Conservation (phyloP, 306 rosid genomes). For the barrel medic (Medicago truncatula) region DNA sequence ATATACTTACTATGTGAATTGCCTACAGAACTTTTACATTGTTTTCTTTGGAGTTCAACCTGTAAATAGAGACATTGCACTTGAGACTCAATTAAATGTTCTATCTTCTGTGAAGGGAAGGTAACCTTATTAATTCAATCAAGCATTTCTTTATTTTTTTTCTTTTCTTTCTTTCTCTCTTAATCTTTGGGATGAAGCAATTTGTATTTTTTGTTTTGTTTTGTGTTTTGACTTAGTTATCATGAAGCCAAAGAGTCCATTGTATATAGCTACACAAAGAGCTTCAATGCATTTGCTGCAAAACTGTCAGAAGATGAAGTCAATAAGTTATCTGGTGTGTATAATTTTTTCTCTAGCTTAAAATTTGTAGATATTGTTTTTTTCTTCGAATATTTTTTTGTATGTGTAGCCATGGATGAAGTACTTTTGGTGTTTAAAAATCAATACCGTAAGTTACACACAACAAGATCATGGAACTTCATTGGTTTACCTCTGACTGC, state of each 20-base stretch:
- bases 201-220: background rate
- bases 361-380: background rate
- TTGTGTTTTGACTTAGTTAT: constrained; percentile 47
- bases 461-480: constrained; percentile 94
- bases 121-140: constrained; percentile 42
- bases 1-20: constrained; percentile 10
- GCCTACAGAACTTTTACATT: constrained; percentile 70
- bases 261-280: constrained; percentile 77
- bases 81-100: constrained; percentile 57
- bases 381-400: background rate
- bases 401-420: constrained; percentile 57
- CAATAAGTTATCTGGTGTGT: constrained; percentile 58
- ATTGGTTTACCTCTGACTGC: constrained; percentile 70
- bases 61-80: constrained; percentile 39
- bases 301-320: constrained; percentile 74
- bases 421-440: constrained; percentile 66
- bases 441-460: constrained; percentile 70
- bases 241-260: constrained; percentile 67
- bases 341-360: constrained; percentile 15
- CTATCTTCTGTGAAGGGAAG: constrained; percentile 73
- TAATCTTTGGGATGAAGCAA: constrained; percentile 5
- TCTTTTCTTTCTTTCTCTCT: background rate
- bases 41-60: constrained; percentile 61
- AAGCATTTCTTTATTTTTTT: background rate
- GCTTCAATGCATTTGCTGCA: constrained; percentile 94